A percentile compares a stretch with the other conserved stretches of the same genome.
phyloP scores from a whole-genome alignment of 257 asterid genomes.

The Fraxinus anomala region DNA sequence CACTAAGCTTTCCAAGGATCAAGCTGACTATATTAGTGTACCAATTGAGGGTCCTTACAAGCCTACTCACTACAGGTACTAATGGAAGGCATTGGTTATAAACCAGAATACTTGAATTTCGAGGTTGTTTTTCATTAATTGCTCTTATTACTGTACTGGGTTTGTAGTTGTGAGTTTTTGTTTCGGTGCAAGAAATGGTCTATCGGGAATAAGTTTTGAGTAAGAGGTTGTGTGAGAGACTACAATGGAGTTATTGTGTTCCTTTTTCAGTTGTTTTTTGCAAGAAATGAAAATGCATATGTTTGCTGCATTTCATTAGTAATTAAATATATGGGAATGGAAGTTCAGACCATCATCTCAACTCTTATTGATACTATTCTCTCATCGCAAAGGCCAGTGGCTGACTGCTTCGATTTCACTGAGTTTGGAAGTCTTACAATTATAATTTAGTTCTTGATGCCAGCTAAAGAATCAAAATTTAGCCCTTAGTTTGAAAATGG shows the following conservation, averaged over 20 bases:
- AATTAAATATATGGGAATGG: too few relatives aligned
- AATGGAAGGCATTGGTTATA: neutral
- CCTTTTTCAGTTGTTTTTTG: neutral
- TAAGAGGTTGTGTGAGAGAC: conserved; percentile 18
- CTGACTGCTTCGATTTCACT: too few relatives aligned
- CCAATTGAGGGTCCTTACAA: conserved; percentile 58
- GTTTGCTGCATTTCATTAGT: neutral
- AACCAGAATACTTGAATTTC: neutral
- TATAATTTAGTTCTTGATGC: too few relatives aligned
- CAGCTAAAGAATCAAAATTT: too few relatives aligned
- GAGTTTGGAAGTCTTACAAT: too few relatives aligned
- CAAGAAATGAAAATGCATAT: neutral
- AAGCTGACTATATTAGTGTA: conserved; percentile 48
- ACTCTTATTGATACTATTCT: too few relatives aligned
- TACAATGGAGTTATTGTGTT: neutral
- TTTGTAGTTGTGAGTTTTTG: neutral
- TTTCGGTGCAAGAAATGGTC: conserved; percentile 4
- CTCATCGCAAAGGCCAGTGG: too few relatives aligned
- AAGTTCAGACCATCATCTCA: too few relatives aligned
- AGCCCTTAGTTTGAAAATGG: too few relatives aligned
- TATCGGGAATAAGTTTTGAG: conserved; percentile 9
- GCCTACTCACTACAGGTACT: conserved; percentile 60
- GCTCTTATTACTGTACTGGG: neutral
- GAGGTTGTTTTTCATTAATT: neutral
- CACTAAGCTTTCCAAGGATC: conserved; percentile 54